Evolutionary conservation across 2,329 filamentous ascomycete species (phyloP).

Genomic region (Calonectria hawksworthii): DNA sequence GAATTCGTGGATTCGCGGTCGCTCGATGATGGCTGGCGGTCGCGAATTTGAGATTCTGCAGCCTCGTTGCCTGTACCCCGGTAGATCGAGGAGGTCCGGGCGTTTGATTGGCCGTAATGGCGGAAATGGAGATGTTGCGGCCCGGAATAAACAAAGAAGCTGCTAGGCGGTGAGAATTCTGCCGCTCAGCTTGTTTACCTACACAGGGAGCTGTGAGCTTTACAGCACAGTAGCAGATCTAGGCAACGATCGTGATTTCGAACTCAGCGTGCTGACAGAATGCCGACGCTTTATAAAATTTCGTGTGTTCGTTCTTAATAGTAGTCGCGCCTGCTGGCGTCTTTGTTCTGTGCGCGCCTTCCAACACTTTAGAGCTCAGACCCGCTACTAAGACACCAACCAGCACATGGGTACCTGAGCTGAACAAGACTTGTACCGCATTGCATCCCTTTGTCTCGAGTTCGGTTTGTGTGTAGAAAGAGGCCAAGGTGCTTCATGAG

Average conservation of each 20-base stretch:
- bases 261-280: not conserved
- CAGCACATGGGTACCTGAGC: slow-evolving; percentile 17
- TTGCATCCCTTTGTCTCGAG: slow-evolving; percentile 7
- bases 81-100: slow-evolving; percentile 33
- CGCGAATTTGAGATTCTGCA: slow-evolving; percentile 50
- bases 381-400: slow-evolving; percentile 14
- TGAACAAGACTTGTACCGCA: slow-evolving; percentile 2
- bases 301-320: not conserved
- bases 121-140: slow-evolving; percentile 42
- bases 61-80: slow-evolving; percentile 48
- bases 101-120: slow-evolving; percentile 43
- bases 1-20: slow-evolving; percentile 39
- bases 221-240: not conserved
- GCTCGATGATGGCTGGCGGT: slow-evolving; percentile 40
- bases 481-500: slow-evolving; percentile 11
- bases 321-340: not conserved
- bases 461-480: slow-evolving; percentile 1
- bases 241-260: slow-evolving; percentile 20
- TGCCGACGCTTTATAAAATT: not conserved
- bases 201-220: slow-evolving; percentile 21
- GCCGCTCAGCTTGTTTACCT: slow-evolving; percentile 43
- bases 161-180: slow-evolving; percentile 53
- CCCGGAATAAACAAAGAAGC: slow-evolving; percentile 45
- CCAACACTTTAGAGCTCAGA: slow-evolving; percentile 19
- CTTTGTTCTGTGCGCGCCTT: slow-evolving; percentile 8